Evolutionary conservation across 2,329 filamentous ascomycete species (phyloP).

Genomic region (Diaporthe sp.): DNA sequence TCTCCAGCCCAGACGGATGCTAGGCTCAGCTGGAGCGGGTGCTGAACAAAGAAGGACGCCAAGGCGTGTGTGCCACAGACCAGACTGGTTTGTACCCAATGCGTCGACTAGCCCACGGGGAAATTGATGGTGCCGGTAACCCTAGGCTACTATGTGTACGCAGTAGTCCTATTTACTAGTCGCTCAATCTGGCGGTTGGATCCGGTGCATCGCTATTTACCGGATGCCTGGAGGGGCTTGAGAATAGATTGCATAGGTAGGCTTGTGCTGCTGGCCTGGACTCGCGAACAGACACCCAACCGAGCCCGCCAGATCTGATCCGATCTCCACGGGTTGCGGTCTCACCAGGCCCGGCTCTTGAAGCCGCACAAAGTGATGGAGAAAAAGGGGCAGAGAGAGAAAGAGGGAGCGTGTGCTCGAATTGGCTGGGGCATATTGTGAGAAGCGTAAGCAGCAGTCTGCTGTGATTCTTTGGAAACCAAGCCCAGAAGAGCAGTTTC

Average conservation of each 20-base stretch:
- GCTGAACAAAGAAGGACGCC: conserved; percentile 19
- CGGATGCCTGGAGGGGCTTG: not conserved
- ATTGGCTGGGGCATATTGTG: not conserved
- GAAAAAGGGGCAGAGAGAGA: too few species aligned
- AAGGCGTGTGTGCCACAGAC: not conserved
- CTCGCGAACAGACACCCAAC: conserved; percentile 8
- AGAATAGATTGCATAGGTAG: not conserved
- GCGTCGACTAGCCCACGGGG: conserved; percentile 18
- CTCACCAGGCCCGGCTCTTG: not conserved
- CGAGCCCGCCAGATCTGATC: not conserved
- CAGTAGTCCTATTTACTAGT: not conserved
- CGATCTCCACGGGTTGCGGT: not conserved
- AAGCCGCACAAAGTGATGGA: not conserved
- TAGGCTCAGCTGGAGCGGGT: conserved; percentile 8
- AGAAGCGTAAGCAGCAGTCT: not conserved
- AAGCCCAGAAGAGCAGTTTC: conserved; percentile 12
- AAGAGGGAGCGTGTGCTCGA: not conserved
- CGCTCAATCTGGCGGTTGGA: conserved; percentile 18
- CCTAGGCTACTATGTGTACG: not conserved
- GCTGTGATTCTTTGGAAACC: conserved; percentile 6
- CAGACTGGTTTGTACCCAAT: conserved; percentile 2
- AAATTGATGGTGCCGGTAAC: not conserved
- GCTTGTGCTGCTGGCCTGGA: conserved; percentile 8
- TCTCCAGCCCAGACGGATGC: conserved; percentile 9
- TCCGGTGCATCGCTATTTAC: not conserved